Conservation (phyloP, 2,329 filamentous ascomycete genomes). For the Ceratocystis diversiconidia region DNA sequence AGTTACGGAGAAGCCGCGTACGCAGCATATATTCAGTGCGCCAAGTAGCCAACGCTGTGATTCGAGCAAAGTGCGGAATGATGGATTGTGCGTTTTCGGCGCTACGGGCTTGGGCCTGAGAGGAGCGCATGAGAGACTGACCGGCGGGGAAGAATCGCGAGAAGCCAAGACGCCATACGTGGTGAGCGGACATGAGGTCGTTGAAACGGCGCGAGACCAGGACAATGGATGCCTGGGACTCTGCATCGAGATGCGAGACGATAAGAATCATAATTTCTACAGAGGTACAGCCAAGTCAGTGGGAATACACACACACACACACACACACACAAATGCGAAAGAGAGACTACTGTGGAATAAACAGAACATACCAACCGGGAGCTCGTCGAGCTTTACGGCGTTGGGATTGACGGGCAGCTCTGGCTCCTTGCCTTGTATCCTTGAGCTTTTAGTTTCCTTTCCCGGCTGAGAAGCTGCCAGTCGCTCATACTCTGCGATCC, state of each 20-base stretch:
- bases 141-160: conserved; percentile 77
- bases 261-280: conserved; percentile 88
- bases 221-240: conserved; percentile 67
- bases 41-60: conserved; percentile 82
- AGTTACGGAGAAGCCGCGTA: conserved; percentile 66
- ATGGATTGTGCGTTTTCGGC: conserved; percentile 49
- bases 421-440: background rate
- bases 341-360: background rate
- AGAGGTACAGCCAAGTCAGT: background rate
- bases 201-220: conserved; percentile 83
- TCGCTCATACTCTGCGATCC: background rate
- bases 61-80: conserved; percentile 63
- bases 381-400: background rate
- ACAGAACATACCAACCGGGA: conserved; percentile 1
- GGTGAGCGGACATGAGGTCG: conserved; percentile 71
- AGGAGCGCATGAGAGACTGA: conserved; percentile 23
- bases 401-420: background rate
- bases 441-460: background rate
- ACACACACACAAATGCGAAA: conserved; percentile 17
- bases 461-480: background rate
- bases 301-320: conserved; percentile 15
- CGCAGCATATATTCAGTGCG: conserved; percentile 87
- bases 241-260: conserved; percentile 74
- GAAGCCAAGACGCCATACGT: conserved; percentile 89
- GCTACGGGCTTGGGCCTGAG: background rate